These are phyloP conservation scores for Fusarium sp. DNA, from an alignment of 2,329 filamentous ascomycete species.

Conservation along the genomic window DNA sequence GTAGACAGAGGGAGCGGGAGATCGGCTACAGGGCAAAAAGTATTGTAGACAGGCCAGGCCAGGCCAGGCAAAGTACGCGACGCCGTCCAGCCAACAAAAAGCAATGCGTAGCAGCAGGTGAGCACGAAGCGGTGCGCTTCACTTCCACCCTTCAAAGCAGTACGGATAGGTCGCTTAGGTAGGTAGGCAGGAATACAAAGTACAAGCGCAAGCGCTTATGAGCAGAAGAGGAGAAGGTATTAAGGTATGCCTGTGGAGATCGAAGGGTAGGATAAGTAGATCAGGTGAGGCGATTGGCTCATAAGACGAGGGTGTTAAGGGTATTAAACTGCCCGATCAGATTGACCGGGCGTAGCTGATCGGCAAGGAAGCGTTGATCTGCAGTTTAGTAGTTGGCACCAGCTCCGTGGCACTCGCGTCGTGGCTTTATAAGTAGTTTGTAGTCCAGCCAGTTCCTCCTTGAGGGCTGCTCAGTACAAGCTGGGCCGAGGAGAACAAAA, in stretches of 20 bases:
- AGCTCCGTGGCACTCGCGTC: neutral
- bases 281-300: conserved; percentile 32
- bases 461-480: neutral
- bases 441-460: neutral
- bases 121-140: neutral
- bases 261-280: conserved; percentile 11
- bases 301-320: conserved; percentile 11
- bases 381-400: neutral
- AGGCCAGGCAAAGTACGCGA: neutral
- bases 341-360: neutral
- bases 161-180: neutral
- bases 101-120: conserved; percentile 14
- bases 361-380: neutral
- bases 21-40: neutral
- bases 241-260: conserved; percentile 2
- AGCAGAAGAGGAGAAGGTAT: conserved; percentile 1
- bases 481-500: neutral
- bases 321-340: neutral
- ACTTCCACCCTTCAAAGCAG: neutral
- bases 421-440: neutral
- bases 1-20: conserved; percentile 8
- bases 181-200: neutral
- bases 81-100: conserved; percentile 20
- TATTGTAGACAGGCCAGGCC: neutral
- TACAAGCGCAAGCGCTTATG: neutral